Conservation (phyloP, 371 early-diverging fungal genomes). For the Apophysomyces variabilis region DNA sequence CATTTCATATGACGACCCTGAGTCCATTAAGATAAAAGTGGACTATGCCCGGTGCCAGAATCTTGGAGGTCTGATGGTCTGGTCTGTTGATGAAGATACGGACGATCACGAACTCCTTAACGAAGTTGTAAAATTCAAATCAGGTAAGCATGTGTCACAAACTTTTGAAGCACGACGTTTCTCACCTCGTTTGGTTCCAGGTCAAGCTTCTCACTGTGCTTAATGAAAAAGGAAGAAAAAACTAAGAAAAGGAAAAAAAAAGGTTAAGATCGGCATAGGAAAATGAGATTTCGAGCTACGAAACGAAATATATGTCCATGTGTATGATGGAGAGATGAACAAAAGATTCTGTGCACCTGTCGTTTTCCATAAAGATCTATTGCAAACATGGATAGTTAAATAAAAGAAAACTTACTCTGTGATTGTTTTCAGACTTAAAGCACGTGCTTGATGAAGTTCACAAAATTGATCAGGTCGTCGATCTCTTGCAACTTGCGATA, state of each 20-base stretch:
- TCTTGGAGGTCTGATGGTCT: slow-evolving; percentile 59
- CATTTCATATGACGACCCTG: slow-evolving; percentile 66
- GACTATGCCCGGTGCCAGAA: slow-evolving; percentile 39
- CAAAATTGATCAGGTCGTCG: not conserved
- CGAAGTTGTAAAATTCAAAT: slow-evolving; percentile 20
- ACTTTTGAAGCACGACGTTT: not conserved
- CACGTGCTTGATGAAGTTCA: not conserved
- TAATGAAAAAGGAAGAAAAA: not conserved
- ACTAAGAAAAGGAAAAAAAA: not conserved
- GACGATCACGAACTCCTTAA: slow-evolving; percentile 29
- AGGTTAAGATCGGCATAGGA: not conserved
- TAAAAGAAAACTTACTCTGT: not conserved
- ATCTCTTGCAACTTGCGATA: not conserved
- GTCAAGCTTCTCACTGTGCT: not conserved
- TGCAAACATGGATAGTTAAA: too few relatives aligned
- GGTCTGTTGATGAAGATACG: slow-evolving; percentile 49
- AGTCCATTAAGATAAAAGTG: slow-evolving; percentile 53
- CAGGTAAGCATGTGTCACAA: slow-evolving; percentile 17
- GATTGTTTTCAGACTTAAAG: not conserved
- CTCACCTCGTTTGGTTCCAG: not conserved
- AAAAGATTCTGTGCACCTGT: too few relatives aligned
- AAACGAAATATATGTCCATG: too few relatives aligned
- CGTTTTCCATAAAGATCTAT: too few relatives aligned
- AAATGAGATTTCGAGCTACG: too few relatives aligned
- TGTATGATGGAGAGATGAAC: too few relatives aligned